Percentiles rank a stretch among this genome's conserved stretches.
These are phyloP conservation scores for Solanum verrucosum DNA, from an alignment of 257 asterid genomes.

Conservation along the genomic window DNA sequence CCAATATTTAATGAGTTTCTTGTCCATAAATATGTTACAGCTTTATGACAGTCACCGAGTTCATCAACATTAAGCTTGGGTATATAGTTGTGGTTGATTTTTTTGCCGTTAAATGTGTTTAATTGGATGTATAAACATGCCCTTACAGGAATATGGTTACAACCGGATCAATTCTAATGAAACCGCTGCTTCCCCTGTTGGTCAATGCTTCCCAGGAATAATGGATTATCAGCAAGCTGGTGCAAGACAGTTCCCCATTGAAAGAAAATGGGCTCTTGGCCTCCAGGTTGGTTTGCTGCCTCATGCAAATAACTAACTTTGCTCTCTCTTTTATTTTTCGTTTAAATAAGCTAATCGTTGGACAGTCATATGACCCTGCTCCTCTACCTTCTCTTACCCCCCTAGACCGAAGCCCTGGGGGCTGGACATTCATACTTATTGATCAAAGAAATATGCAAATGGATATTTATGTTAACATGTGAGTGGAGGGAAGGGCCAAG, in stretches of 20 bases:
- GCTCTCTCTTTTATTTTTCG: background rate
- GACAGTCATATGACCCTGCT: background rate
- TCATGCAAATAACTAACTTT: background rate
- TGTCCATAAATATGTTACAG: background rate
- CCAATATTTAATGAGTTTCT: background rate
- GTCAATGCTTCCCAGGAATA: conserved; percentile 47
- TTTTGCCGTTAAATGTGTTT: background rate
- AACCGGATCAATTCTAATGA: conserved; percentile 42
- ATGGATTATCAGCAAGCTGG: conserved; percentile 56
- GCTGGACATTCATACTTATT: background rate
- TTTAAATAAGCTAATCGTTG: background rate
- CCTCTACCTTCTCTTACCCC: background rate
- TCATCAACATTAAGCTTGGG: background rate
- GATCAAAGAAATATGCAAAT: background rate
- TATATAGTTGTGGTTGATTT: background rate
- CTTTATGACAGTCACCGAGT: background rate
- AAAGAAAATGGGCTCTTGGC: conserved; percentile 94
- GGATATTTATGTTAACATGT: background rate
- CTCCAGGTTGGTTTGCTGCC: conserved; percentile 60
- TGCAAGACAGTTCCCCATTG: conserved; percentile 49
- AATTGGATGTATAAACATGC: background rate
- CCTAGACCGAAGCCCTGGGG: background rate
- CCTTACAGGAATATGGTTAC: conserved; percentile 40
- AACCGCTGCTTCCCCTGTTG: conserved; percentile 37
- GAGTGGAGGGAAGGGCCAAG: background rate